phyloP scores from a whole-genome alignment of 192 early-diverging fungal species.

The Coemansia sp. region DNA sequence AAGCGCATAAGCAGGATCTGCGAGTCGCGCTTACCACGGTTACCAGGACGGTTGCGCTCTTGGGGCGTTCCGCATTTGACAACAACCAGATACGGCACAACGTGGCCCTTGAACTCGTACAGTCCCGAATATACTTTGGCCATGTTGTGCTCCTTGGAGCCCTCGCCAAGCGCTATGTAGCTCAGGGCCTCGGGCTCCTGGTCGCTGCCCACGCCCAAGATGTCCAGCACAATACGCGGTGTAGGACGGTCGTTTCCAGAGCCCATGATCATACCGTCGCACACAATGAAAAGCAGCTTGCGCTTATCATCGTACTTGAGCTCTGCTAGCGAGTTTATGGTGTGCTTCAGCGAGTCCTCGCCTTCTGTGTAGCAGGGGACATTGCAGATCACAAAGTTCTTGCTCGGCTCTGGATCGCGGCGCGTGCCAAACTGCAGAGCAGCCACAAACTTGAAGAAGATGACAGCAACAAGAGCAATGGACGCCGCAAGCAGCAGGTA shows the following conservation, averaged over 20 bases:
- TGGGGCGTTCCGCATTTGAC: slow-evolving; percentile 88
- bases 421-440: slow-evolving; percentile 83
- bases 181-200: slow-evolving; percentile 82
- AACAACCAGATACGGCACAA: slow-evolving; percentile 96
- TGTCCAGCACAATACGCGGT: slow-evolving; percentile 94
- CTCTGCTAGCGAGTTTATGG: slow-evolving; percentile 89
- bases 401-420: slow-evolving; percentile 77
- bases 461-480: slow-evolving; percentile 78
- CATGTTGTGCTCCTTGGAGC: slow-evolving; percentile 91
- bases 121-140: slow-evolving; percentile 97
- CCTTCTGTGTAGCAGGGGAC: slow-evolving; percentile 98
- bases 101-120: slow-evolving; percentile 88
- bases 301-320: slow-evolving; percentile 97
- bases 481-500: slow-evolving; percentile 84
- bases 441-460: slow-evolving; percentile 95
- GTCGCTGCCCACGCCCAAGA: slow-evolving; percentile 86
- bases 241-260: slow-evolving; percentile 96
- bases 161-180: slow-evolving; percentile 91
- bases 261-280: slow-evolving; percentile 97
- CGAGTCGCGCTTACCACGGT: slow-evolving; percentile 98
- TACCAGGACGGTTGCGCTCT: slow-evolving; percentile 90
- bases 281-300: slow-evolving; percentile 94
- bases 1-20: slow-evolving; percentile 98
- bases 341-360: slow-evolving; percentile 89
- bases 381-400: slow-evolving; percentile 91